Conservation (phyloP, 1,139 yeast species). For the Blastobotrys petasosporus region DNA sequence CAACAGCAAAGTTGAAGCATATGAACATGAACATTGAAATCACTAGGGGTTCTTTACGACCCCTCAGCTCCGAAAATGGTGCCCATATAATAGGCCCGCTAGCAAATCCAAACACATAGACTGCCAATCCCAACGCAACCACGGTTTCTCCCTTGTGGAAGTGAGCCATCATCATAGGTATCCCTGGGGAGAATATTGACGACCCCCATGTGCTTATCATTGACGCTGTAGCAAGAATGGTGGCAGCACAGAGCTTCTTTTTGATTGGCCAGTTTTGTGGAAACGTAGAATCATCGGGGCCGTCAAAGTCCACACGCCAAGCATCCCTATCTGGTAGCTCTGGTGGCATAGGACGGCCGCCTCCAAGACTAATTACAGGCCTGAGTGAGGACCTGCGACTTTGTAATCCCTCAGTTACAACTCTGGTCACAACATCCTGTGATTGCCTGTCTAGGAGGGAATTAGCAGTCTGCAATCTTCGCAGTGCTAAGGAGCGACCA, state of each 20-base stretch:
- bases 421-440: too few species aligned
- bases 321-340: constrained; percentile 39
- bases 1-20: constrained; percentile 62
- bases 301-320: constrained; percentile 46
- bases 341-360: constrained; percentile 46
- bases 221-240: constrained; percentile 35
- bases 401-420: too few species aligned
- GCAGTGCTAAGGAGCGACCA: too few species aligned
- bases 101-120: constrained; percentile 79
- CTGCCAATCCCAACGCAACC: constrained; percentile 51
- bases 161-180: constrained; percentile 26
- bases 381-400: too few species aligned
- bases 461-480: too few species aligned
- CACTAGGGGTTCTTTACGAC: constrained; percentile 55
- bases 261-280: constrained; percentile 45
- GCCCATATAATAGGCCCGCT: constrained; percentile 80
- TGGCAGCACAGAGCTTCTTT: constrained; percentile 33
- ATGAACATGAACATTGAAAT: constrained; percentile 52
- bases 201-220: constrained; percentile 40
- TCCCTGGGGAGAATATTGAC: constrained; percentile 39
- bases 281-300: constrained; percentile 44
- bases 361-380: constrained; percentile 34
- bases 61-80: constrained; percentile 69
- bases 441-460: too few species aligned
- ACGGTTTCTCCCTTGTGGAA: constrained; percentile 31